Evolutionary conservation across 768 basidiomycete genomes (phyloP).

Genomic region (Mycena floridula): DNA sequence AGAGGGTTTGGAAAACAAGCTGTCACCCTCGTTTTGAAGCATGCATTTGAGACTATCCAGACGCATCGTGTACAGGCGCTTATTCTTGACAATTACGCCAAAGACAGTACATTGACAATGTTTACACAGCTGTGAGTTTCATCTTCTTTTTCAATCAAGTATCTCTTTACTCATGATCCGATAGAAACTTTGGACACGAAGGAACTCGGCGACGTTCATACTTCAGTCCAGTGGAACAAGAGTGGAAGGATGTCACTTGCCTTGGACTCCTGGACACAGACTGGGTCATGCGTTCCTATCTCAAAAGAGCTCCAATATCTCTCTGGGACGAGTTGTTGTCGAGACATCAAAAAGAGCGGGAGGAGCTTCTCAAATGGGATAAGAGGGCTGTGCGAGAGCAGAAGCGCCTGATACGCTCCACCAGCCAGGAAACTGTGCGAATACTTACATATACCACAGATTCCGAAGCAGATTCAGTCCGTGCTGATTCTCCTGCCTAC

Average conservation of each 20-base stretch:
- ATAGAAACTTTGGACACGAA: constrained; percentile 56
- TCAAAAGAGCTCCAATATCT: constrained; percentile 27
- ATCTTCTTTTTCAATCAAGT: background rate
- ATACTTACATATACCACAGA: background rate
- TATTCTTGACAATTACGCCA: constrained; percentile 31
- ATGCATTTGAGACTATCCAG: constrained; percentile 37
- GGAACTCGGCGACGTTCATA: constrained; percentile 54
- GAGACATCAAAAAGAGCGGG: constrained; percentile 52
- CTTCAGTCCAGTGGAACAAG: constrained; percentile 31
- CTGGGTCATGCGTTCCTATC: constrained; percentile 35
- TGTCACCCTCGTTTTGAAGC: constrained; percentile 34
- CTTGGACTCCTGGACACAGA: constrained; percentile 59
- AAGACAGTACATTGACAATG: constrained; percentile 36
- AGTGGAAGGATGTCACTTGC: constrained; percentile 58
- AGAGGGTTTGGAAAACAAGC: constrained; percentile 42
- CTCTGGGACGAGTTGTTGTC: constrained; percentile 60
- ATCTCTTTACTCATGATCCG: constrained; percentile 1
- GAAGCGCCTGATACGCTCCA: constrained; percentile 22
- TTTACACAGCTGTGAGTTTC: constrained; percentile 37
- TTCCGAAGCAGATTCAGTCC: background rate
- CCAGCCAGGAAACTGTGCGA: constrained; percentile 39
- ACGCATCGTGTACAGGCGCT: constrained; percentile 53
- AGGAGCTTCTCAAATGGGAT: constrained; percentile 51
- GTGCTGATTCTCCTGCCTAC: background rate
- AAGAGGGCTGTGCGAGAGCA: constrained; percentile 10